These are phyloP conservation scores for Suhomyces pyralidae DNA, from an alignment of 805 yeast genomes.

Conservation along the genomic window DNA sequence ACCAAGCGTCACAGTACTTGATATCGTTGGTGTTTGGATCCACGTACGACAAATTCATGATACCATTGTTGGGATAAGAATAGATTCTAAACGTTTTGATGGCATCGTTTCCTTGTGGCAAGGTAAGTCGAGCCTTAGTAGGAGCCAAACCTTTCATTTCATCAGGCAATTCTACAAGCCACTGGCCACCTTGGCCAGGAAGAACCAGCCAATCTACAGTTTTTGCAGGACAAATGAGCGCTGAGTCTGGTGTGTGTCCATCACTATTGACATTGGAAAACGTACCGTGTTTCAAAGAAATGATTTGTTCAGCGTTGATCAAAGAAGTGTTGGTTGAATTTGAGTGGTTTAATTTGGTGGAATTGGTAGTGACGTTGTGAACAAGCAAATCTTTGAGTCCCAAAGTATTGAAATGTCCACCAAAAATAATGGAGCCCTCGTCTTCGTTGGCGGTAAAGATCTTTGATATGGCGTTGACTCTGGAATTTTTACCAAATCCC, in stretches of 20 bases:
- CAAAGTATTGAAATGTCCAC: slow-evolving; percentile 69
- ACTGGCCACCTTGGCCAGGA: slow-evolving; percentile 54
- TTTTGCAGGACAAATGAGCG: slow-evolving; percentile 54
- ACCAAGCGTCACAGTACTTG: slow-evolving; percentile 78
- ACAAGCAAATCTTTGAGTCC: slow-evolving; percentile 47
- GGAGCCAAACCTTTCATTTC: slow-evolving; percentile 53
- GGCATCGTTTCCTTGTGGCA: slow-evolving; percentile 50
- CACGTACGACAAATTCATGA: slow-evolving; percentile 85
- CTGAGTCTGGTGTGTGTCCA: slow-evolving; percentile 23
- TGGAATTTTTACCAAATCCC: slow-evolving; percentile 66
- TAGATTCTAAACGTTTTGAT: slow-evolving; percentile 66
- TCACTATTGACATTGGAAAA: slow-evolving; percentile 48
- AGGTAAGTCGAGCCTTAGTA: slow-evolving; percentile 68
- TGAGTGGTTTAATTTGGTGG: slow-evolving; percentile 22
- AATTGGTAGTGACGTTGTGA: slow-evolving; percentile 31
- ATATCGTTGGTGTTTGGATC: slow-evolving; percentile 66
- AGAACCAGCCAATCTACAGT: slow-evolving; percentile 53
- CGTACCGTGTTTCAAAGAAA: slow-evolving; percentile 56
- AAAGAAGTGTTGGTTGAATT: slow-evolving; percentile 37
- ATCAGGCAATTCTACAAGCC: slow-evolving; percentile 60
- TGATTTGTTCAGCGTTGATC: slow-evolving; percentile 56
- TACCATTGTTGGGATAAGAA: slow-evolving; percentile 78
- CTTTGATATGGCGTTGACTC: slow-evolving; percentile 60
- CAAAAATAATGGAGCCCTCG: slow-evolving; percentile 61
- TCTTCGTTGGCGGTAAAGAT: slow-evolving; percentile 26